phyloP scores from a whole-genome alignment of 257 asterid genomes.

The Solanum neorickii region DNA sequence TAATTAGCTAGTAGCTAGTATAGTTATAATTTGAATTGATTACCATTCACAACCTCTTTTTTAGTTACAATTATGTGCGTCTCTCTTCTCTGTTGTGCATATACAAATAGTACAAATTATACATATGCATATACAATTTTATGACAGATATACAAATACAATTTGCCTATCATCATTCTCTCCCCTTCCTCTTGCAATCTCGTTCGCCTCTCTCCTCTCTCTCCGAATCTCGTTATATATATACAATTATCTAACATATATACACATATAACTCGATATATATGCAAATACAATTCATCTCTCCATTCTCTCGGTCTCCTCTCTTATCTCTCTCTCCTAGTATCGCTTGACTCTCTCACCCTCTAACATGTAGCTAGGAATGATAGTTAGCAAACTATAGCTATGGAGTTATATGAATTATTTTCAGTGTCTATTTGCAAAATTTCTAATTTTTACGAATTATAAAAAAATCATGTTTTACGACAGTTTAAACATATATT shows the following conservation, averaged over 20 bases:
- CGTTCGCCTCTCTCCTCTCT: neutral
- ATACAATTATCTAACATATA: no score
- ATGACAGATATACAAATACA: neutral
- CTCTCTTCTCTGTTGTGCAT: neutral
- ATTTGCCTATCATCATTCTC: neutral
- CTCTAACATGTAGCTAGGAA: neutral
- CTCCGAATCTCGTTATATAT: neutral
- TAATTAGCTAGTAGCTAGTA: no score
- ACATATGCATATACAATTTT: neutral
- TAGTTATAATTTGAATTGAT: neutral
- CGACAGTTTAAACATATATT: no score
- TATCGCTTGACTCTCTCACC: neutral
- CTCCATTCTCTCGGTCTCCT: no score
- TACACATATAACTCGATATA: no score
- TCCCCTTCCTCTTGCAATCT: neutral
- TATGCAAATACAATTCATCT: no score
- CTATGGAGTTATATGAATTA: neutral
- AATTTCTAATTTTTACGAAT: no score
- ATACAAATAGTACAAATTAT: no score
- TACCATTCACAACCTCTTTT: accelerated
- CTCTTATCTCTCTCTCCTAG: neutral
- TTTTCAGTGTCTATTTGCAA: no score
- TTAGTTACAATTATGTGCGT: accelerated
- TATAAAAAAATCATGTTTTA: no score
- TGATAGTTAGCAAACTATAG: no score